Evolutionary conservation across 768 basidiomycete genomes (phyloP), one percentile per base, ranked within the genome.

Genomic region (Tylopilus subfusipes): DNA sequence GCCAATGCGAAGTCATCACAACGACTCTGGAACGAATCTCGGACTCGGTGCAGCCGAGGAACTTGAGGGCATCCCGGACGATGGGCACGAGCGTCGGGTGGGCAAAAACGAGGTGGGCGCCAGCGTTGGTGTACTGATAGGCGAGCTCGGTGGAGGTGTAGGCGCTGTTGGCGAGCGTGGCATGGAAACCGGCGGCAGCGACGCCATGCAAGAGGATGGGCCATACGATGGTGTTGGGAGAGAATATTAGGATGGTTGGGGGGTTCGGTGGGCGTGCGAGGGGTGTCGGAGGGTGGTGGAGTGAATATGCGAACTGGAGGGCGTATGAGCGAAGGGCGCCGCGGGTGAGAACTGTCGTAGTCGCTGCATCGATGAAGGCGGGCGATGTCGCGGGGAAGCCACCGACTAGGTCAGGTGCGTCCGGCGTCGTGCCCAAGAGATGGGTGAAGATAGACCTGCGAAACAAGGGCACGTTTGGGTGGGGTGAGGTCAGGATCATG

Each of bases 91-190:
- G 74, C 0, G 80, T 74, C n/a, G 89, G 88, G 53, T 82, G 81
- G 12, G 80, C 76, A 52, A 92, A 81, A 24, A 93, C 67, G 19
- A 86, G 58, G 46, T 76, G 75, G 0, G 93, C 86, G 4, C 78
- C 71, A 49, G 84, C 85, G 63, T 94, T 84, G 13, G 58, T 70
- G 54, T 88, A 85, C 65, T 95, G 93, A 68, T 83, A 82, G 1
- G 75, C 76, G 0, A 94, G 78, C 64, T 95, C 93, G 9, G 72
- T 64, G 4, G 83, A 67, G 5, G 83, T 86, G 63, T 90, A 93
- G 0, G 77, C 76, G 54, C 79, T 83, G 66, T 92, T 94, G 16
- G 87, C 86, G 14, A 89, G 81, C 0, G 90, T 88, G 49, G 81
- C 79, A 42, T 81, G 72, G 16, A 90, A 63, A 4, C 88, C 88